Percentiles rank a stretch among this genome's conserved stretches.
phyloP scores from a whole-genome alignment of 805 yeast genomes.

The Yamadazyma tumulicola region DNA sequence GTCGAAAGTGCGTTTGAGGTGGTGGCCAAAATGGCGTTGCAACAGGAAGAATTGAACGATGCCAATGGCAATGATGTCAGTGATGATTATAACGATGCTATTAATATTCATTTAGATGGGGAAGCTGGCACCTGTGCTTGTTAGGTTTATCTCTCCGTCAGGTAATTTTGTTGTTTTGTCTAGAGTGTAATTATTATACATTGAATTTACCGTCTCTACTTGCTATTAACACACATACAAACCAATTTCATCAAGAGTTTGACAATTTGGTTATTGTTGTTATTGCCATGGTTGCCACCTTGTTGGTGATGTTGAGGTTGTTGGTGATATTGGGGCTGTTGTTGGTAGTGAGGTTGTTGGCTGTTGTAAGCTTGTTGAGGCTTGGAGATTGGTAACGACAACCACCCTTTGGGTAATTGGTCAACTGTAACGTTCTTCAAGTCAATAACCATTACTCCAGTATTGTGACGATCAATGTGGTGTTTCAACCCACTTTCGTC shows the following conservation, averaged over 20 bases:
- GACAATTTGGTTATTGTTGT: constrained; percentile 26
- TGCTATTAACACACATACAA: constrained; percentile 31
- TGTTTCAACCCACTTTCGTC: constrained; percentile 57
- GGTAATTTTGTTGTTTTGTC: neutral
- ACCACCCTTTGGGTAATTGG: constrained; percentile 35
- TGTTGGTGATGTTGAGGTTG: constrained; percentile 20
- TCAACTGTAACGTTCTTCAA: constrained; percentile 29
- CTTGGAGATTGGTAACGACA: constrained; percentile 9
- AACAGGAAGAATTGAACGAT: constrained; percentile 90
- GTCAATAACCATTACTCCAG: constrained; percentile 78
- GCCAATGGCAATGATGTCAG: constrained; percentile 52
- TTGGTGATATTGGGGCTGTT: constrained; percentile 17
- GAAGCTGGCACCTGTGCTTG: constrained; percentile 77
- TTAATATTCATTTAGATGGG: constrained; percentile 87
- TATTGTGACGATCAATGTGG: constrained; percentile 63
- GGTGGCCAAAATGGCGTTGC: constrained; percentile 90
- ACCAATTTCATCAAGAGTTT: constrained; percentile 27
- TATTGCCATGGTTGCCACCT: constrained; percentile 11
- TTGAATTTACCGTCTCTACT: constrained; percentile 1
- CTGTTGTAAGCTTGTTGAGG: constrained; percentile 11
- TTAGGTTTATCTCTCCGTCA: constrained; percentile 22
- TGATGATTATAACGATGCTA: constrained; percentile 95
- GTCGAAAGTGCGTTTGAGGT: constrained; percentile 96
- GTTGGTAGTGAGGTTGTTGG: constrained; percentile 4
- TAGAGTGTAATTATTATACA: constrained; percentile 1